Conservation (phyloP, 2,329 filamentous ascomycete genomes). For the Ascocoryne sarcoides region DNA sequence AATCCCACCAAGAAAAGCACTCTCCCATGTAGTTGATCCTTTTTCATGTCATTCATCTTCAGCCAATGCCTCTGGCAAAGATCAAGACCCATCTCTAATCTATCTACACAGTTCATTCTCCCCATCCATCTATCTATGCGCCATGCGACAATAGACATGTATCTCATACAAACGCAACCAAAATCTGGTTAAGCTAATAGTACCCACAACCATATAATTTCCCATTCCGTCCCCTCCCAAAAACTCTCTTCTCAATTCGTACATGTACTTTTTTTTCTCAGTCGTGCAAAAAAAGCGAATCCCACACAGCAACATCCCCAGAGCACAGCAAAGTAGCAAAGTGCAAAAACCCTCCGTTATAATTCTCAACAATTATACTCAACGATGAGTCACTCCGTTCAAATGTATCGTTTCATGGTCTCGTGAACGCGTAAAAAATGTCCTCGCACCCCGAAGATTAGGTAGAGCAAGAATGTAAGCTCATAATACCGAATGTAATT, state of each 20-base stretch:
- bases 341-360: conserved; percentile 4
- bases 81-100: background rate
- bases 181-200: conserved; percentile 19
- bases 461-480: conserved; percentile 15
- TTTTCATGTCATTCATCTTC: background rate
- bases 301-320: conserved; percentile 4
- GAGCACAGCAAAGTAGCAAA: conserved; percentile 4
- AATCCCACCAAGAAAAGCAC: too few species aligned
- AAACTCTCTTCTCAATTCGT: background rate
- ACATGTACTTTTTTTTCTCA: background rate
- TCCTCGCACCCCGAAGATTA: conserved; percentile 3
- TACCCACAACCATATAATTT: conserved; percentile 6
- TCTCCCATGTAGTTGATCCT: too few species aligned
- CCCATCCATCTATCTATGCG: background rate
- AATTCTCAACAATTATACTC: conserved; percentile 13
- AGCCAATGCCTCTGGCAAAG: background rate
- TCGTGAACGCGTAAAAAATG: conserved; percentile 26
- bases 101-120: background rate
- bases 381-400: conserved; percentile 5
- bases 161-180: conserved; percentile 6
- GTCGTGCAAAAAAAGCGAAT: conserved; percentile 4
- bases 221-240: background rate
- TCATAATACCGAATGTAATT: conserved; percentile 14
- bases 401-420: conserved; percentile 19
- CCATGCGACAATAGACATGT: background rate